Conservation (phyloP, 2,329 filamentous ascomycete genomes). For the Pyrenophora teres region DNA sequence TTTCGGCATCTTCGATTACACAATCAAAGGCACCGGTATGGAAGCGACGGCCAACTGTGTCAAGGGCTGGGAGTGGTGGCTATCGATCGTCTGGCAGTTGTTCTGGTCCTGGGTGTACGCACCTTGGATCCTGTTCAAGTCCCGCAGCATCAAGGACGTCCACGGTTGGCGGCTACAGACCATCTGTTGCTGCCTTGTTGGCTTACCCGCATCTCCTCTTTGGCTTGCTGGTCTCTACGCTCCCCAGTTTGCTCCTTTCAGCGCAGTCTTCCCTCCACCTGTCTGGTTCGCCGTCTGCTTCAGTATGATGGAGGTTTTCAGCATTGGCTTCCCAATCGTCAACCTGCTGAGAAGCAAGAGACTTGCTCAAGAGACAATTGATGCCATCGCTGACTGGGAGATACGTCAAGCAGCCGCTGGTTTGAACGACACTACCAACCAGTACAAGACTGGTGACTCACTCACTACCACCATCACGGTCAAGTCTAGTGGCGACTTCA, state of each 20-base stretch:
- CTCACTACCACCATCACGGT: conserved; percentile 29
- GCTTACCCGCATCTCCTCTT: conserved; percentile 40
- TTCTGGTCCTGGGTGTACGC: conserved; percentile 46
- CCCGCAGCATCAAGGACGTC: conserved; percentile 39
- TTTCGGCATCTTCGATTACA: conserved; percentile 40
- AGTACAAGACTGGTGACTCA: conserved; percentile 19
- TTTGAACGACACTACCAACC: conserved; percentile 7
- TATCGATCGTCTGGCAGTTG: conserved; percentile 44
- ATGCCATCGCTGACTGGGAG: conserved; percentile 42
- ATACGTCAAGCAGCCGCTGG: conserved; percentile 27
- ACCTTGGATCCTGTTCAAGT: conserved; percentile 43
- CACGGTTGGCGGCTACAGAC: conserved; percentile 43
- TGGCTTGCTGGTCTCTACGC: conserved; percentile 43
- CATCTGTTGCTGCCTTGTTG: conserved; percentile 40
- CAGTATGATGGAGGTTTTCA: conserved; percentile 38
- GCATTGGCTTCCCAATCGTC: conserved; percentile 38
- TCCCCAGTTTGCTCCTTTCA: conserved; percentile 34
- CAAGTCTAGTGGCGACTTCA: conserved; percentile 13
- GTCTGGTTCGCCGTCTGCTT: conserved; percentile 42
- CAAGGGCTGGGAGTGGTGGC: conserved; percentile 47
- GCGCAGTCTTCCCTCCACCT: conserved; percentile 32
- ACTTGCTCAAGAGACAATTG: conserved; percentile 39
- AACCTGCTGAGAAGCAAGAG: conserved; percentile 36
- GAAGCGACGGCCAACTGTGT: conserved; percentile 33
- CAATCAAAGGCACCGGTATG: conserved; percentile 27